phyloP scores from a whole-genome alignment of 805 yeast species.

The Candida coquimbonensis region DNA sequence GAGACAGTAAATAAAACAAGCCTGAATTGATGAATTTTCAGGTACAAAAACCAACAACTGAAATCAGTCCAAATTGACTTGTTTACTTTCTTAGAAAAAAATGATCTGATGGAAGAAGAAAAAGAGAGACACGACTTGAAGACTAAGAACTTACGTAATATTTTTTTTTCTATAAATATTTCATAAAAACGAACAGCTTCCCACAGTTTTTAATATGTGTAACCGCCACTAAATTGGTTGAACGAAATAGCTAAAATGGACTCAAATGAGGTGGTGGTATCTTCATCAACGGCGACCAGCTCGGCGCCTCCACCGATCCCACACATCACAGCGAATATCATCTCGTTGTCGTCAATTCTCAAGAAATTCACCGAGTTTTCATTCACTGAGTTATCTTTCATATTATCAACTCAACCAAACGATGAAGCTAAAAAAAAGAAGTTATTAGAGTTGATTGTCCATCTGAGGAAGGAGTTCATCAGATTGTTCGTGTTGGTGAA shows the following conservation, averaged over 20 bases:
- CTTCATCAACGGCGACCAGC: not conserved
- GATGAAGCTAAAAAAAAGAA: slow-evolving; percentile 61
- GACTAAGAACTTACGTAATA: no score
- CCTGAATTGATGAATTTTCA: no score
- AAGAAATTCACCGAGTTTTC: slow-evolving; percentile 54
- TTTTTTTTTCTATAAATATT: no score
- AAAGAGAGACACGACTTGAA: no score
- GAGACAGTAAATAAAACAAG: no score
- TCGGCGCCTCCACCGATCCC: slow-evolving; percentile 42
- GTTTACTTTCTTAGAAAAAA: no score
- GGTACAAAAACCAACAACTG: no score
- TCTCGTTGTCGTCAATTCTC: slow-evolving; percentile 55
- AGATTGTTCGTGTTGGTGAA: slow-evolving; percentile 79
- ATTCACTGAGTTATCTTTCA: slow-evolving; percentile 53
- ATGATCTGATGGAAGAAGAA: no score
- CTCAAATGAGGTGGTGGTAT: no score
- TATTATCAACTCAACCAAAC: slow-evolving; percentile 52
- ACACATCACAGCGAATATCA: slow-evolving; percentile 64
- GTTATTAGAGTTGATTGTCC: slow-evolving; percentile 61
- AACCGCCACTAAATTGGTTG: no score
- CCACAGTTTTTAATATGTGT: not conserved
- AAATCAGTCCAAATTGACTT: no score
- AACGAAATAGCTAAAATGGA: not conserved
- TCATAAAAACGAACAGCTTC: not conserved
- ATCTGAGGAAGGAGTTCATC: slow-evolving; percentile 74